phyloP scores from a whole-genome alignment of 257 asterid species.

The Solanum boliviense region DNA sequence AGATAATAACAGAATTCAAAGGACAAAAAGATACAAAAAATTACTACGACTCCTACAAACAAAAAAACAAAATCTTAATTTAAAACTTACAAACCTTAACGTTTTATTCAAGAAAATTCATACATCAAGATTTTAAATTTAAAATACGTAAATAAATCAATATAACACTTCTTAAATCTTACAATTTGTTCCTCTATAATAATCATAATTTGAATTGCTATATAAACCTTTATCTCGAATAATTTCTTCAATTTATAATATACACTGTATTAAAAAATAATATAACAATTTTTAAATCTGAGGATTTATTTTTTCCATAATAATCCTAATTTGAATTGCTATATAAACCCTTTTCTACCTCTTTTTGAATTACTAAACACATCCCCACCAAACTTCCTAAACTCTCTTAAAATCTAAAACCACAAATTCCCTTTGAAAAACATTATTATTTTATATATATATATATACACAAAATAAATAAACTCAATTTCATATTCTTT shows the following conservation, averaged over 20 bases:
- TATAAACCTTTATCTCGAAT: no score
- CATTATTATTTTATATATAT: neutral
- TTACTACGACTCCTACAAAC: neutral
- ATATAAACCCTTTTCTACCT: no score
- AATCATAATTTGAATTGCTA: no score
- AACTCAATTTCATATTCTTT: neutral
- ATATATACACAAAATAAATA: neutral
- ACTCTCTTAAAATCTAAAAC: neutral
- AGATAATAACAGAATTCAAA: rapidly evolving
- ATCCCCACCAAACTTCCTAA: neutral
- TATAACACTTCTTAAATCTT: neutral
- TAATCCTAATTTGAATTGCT: neutral
- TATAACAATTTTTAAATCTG: neutral
- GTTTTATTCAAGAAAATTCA: neutral
- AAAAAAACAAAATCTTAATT: no score
- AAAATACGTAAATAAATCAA: neutral
- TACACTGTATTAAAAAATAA: no score
- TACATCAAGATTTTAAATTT: neutral
- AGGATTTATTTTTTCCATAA: no score
- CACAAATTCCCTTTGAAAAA: neutral
- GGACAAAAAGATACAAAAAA: no score
- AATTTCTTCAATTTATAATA: no score
- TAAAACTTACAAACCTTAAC: neutral
- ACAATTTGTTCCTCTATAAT: neutral
- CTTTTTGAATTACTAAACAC: no score